These are phyloP conservation scores for Celoporthe dispersa DNA, from an alignment of 2,329 filamentous ascomycete species.

Conservation along the genomic window DNA sequence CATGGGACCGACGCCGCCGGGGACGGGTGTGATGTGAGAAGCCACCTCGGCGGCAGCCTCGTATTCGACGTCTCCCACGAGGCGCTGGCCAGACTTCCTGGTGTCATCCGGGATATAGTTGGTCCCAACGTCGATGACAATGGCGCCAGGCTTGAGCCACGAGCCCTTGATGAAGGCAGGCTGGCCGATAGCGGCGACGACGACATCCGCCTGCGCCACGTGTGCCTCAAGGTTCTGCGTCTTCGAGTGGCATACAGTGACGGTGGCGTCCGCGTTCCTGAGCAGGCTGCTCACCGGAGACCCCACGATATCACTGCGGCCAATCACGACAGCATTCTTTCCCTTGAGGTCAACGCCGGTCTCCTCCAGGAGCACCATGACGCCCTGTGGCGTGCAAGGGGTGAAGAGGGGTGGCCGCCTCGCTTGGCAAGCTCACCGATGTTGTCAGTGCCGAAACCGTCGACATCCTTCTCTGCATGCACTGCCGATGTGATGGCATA, in stretches of 20 bases:
- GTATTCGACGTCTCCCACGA: slow-evolving; percentile 95
- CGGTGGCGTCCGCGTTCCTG: slow-evolving; percentile 94
- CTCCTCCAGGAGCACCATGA: slow-evolving; percentile 89
- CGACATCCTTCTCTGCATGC: slow-evolving; percentile 93
- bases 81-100: slow-evolving; percentile 88
- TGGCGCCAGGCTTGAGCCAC: slow-evolving; percentile 92
- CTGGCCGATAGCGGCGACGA: slow-evolving; percentile 90
- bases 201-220: slow-evolving; percentile 83
- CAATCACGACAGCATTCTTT: slow-evolving; percentile 93
- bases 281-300: slow-evolving; percentile 95
- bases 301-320: slow-evolving; percentile 95
- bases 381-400: slow-evolving; percentile 95
- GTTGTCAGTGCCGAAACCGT: slow-evolving; percentile 92
- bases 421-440: slow-evolving; percentile 97
- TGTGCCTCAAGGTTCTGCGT: slow-evolving; percentile 74
- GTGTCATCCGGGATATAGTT: slow-evolving; percentile 90
- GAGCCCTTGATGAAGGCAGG: slow-evolving; percentile 89
- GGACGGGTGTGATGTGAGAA: slow-evolving; percentile 92
- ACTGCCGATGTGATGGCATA: slow-evolving; percentile 89
- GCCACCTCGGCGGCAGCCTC: slow-evolving; percentile 83
- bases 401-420: slow-evolving; percentile 84
- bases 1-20: slow-evolving; percentile 97
- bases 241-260: slow-evolving; percentile 93
- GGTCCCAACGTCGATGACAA: slow-evolving; percentile 96
- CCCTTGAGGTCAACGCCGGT: slow-evolving; percentile 81